A percentile compares a stretch with the other conserved stretches of the same genome.
These are phyloP conservation scores for Calonectria ilicicola DNA, from an alignment of 2,329 filamentous ascomycete genomes.

Conservation along the genomic window DNA sequence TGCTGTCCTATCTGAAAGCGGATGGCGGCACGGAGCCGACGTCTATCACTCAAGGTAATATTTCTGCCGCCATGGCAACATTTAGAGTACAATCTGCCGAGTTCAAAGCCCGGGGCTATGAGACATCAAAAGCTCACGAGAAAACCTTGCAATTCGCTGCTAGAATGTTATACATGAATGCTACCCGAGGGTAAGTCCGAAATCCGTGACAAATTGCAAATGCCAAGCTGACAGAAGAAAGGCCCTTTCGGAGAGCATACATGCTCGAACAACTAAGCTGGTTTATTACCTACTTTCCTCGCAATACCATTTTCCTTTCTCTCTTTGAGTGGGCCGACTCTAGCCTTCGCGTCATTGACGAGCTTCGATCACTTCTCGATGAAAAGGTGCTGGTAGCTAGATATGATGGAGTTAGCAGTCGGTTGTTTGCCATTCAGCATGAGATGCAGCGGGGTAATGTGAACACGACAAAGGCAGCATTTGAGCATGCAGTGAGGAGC, in stretches of 20 bases:
- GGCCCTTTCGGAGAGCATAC: constrained; percentile 75
- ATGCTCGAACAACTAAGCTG: constrained; percentile 71
- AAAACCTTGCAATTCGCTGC: constrained; percentile 76
- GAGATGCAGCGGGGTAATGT: constrained; percentile 61
- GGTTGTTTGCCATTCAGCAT: constrained; percentile 64
- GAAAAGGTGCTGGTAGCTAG: constrained; percentile 58
- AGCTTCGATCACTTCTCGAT: constrained; percentile 75
- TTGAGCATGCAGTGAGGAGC: constrained; percentile 63
- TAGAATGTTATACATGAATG: constrained; percentile 75
- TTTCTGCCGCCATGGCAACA: constrained; percentile 60
- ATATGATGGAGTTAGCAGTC: constrained; percentile 57
- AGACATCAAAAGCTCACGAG: constrained; percentile 63
- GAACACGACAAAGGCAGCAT: constrained; percentile 62
- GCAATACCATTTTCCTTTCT: constrained; percentile 80
- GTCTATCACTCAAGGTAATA: constrained; percentile 65
- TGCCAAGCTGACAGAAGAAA: constrained; percentile 45
- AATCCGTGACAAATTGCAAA: neutral
- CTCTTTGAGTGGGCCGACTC: constrained; percentile 81
- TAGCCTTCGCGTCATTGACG: constrained; percentile 79
- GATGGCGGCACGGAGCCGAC: constrained; percentile 56
- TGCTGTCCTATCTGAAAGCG: constrained; percentile 75
- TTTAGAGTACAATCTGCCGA: constrained; percentile 57
- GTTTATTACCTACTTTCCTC: constrained; percentile 75
- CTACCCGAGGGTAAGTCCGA: constrained; percentile 63
- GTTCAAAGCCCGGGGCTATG: constrained; percentile 52